phyloP scores from a whole-genome alignment of 768 basidiomycete species.

The Pulveroboletus sp. region DNA sequence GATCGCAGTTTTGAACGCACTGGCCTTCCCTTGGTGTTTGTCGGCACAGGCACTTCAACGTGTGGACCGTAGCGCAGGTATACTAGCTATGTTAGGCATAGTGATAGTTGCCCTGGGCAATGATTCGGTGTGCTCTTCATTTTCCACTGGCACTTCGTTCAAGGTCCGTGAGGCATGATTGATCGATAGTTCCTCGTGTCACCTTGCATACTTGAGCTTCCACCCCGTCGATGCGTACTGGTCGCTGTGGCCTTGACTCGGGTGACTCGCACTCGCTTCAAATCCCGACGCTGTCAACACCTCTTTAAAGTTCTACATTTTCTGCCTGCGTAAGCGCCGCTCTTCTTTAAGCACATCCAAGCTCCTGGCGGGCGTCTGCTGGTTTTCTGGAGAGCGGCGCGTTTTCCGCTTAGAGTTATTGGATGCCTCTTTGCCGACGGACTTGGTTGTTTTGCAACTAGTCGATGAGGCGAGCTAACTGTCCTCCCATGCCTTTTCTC shows the following conservation, averaged over 20 bases:
- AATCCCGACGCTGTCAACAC: constrained; percentile 15
- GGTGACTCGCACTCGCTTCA: constrained; percentile 20
- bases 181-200: too few species aligned
- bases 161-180: constrained; percentile 1
- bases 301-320: constrained; percentile 21
- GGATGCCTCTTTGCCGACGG: too few species aligned
- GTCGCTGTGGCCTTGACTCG: neutral
- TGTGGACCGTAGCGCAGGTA: neutral
- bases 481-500: too few species aligned
- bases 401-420: neutral
- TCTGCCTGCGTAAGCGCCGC: constrained; percentile 18
- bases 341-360: constrained; percentile 21
- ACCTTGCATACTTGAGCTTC: neutral
- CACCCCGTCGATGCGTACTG: neutral
- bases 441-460: too few species aligned
- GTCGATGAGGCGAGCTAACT: too few species aligned
- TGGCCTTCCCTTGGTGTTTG: constrained; percentile 6
- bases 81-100: neutral
- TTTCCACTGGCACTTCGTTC: neutral
- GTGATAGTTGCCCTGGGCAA: neutral
- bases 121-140: constrained; percentile 1
- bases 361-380: constrained; percentile 24
- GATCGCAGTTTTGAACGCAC: neutral
- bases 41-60: neutral
- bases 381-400: constrained; percentile 16